A percentile compares a stretch with the other conserved stretches of the same genome.
These are phyloP conservation scores for Xylaria grammica DNA, from an alignment of 495 filamentous ascomycete genomes.

Conservation along the genomic window DNA sequence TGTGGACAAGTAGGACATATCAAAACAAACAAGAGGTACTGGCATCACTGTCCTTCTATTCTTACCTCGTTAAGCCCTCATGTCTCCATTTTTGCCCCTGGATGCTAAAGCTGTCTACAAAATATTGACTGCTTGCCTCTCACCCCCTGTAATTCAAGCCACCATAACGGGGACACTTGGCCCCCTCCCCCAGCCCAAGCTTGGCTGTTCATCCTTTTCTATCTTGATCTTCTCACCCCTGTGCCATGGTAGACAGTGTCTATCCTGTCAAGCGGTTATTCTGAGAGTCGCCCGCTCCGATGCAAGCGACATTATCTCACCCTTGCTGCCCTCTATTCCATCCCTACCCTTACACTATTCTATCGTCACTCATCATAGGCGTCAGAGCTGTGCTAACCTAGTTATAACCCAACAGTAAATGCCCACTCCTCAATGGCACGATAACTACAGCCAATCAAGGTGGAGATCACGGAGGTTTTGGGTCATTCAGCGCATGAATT, in stretches of 20 bases:
- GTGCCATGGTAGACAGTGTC: neutral
- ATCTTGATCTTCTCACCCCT: neutral
- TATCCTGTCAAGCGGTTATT: neutral
- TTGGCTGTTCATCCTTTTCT: neutral
- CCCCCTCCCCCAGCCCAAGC: neutral
- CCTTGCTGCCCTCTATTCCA: neutral
- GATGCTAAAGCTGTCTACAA: neutral
- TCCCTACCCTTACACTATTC: neutral
- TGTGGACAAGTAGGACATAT: conserved; percentile 96
- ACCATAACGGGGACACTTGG: neutral
- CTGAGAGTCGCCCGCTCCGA: neutral
- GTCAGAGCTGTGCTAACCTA: conserved; percentile 41
- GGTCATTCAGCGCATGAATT: conserved; percentile 49
- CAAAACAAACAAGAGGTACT: conserved; percentile 97
- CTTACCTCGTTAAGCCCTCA: conserved; percentile 15
- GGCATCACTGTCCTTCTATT: conserved; percentile 29
- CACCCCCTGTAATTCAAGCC: neutral
- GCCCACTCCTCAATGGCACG: conserved; percentile 87
- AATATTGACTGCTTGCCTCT: neutral
- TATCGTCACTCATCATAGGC: conserved; percentile 5
- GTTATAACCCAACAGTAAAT: conserved; percentile 59
- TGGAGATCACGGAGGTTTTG: conserved; percentile 56
- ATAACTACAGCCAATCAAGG: conserved; percentile 71
- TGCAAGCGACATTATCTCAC: neutral
- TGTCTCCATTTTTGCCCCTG: neutral